Percentiles rank a stretch among this genome's conserved stretches.
Conservation (phyloP, 1,139 yeast species). For the Oligophagozyma castellii region DNA sequence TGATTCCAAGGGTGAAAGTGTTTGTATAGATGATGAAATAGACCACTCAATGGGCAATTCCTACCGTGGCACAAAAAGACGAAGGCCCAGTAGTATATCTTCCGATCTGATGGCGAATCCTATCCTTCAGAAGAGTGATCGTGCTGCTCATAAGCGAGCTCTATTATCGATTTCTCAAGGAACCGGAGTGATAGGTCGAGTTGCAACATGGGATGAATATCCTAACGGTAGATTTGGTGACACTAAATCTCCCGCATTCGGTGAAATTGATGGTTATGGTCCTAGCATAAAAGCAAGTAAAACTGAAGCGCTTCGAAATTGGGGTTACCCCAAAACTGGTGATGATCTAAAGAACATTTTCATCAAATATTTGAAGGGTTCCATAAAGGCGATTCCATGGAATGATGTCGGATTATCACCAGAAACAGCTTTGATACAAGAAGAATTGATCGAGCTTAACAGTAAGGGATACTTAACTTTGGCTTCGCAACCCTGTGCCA, state of each 20-base stretch:
- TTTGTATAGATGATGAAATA: conserved; percentile 21
- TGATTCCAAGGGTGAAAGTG: conserved; percentile 24
- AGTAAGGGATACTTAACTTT: conserved; percentile 69
- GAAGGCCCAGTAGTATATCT: conserved; percentile 21
- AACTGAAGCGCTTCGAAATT: conserved; percentile 53
- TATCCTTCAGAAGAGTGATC: conserved; percentile 8
- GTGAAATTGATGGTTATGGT: conserved; percentile 96
- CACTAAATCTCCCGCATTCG: conserved; percentile 92
- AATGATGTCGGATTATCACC: conserved; percentile 73
- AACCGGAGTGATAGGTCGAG: conserved; percentile 73
- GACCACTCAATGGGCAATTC: conserved; percentile 16
- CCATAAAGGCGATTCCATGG: conserved; percentile 79
- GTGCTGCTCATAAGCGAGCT: conserved; percentile 34
- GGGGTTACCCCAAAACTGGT: conserved; percentile 70
- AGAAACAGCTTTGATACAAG: conserved; percentile 88
- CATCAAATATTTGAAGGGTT: conserved; percentile 60
- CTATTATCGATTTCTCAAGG: conserved; percentile 72
- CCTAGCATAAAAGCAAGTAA: conserved; percentile 71
- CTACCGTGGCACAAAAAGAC: conserved; percentile 13
- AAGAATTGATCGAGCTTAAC: conserved; percentile 69
- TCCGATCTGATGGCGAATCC: conserved; percentile 12
- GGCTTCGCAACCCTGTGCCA: conserved; percentile 91
- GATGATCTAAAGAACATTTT: conserved; percentile 58
- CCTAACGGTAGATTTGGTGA: conserved; percentile 98
- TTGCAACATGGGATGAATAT: conserved; percentile 97